phyloP scores from a whole-genome alignment of 345 rosid species.

The Linum tenue region DNA sequence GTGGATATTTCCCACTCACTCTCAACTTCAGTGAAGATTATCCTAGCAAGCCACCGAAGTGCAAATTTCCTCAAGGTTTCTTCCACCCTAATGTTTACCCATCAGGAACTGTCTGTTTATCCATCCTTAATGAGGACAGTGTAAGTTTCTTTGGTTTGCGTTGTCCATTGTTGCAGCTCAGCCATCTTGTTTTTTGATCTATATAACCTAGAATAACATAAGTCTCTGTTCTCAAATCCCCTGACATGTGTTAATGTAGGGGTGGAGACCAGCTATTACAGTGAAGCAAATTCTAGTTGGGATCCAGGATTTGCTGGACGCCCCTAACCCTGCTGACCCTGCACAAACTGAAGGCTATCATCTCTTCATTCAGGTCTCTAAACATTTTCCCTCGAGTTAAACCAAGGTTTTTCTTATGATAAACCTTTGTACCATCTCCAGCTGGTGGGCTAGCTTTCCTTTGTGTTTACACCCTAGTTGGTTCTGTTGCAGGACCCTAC shows the following conservation, averaged over 20 bases:
- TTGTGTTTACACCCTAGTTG: neutral
- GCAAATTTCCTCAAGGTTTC: conserved; percentile 74
- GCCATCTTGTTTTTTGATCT: neutral
- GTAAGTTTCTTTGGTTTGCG: conserved; percentile 30
- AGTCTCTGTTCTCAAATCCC: neutral
- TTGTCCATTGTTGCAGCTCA: neutral
- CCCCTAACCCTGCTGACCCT: conserved; percentile 79
- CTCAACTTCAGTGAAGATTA: conserved; percentile 79
- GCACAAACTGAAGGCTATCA: conserved; percentile 92
- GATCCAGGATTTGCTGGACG: conserved; percentile 81
- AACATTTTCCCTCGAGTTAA: neutral
- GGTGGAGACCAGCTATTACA: conserved; percentile 91
- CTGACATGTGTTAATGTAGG: conserved; percentile 26
- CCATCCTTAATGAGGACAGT: conserved; percentile 78
- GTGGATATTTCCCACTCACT: conserved; percentile 69
- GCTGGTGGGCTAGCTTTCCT: too few species aligned
- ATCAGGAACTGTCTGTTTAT: conserved; percentile 84
- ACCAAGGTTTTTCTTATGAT: neutral
- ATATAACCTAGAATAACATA: neutral
- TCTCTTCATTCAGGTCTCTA: conserved; percentile 71
- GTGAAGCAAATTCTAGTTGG: conserved; percentile 90
- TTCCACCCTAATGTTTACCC: conserved; percentile 92
- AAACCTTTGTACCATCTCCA: too few species aligned
- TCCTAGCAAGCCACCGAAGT: conserved; percentile 89
- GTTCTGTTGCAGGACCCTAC: conserved; percentile 44